phyloP scores from a whole-genome alignment of 2,329 filamentous ascomycete genomes.

The Neoascochyta sp. region DNA sequence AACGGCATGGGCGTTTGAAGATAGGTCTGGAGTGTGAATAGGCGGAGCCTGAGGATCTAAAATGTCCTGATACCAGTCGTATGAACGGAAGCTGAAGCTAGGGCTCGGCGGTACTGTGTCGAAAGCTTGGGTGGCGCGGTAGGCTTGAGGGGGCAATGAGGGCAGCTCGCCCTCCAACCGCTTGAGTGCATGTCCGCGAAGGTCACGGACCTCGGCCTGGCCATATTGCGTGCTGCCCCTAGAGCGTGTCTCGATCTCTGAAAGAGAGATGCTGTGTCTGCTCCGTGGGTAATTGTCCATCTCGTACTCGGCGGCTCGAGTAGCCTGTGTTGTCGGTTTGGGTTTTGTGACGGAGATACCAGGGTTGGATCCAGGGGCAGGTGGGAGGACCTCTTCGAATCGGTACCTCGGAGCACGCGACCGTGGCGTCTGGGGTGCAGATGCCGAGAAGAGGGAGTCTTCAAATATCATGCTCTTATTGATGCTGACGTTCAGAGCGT shows the following conservation, averaged over 20 bases:
- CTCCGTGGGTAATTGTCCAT: conserved; percentile 14
- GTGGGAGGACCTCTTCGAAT: conserved; percentile 24
- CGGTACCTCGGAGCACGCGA: conserved; percentile 19
- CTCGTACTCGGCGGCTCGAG: conserved; percentile 16
- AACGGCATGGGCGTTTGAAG: too few species aligned
- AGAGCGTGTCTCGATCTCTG: conserved; percentile 4
- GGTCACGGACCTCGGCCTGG: conserved; percentile 3
- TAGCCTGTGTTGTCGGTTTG: conserved; percentile 2
- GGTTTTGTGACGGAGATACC: conserved; percentile 7
- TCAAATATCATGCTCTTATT: conserved; percentile 30
- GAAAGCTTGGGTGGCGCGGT: too few species aligned
- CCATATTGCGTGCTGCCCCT: conserved; percentile 5
- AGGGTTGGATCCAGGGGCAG: conserved; percentile 8
- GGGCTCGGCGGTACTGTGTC: conserved; percentile 21
- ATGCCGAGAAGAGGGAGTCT: conserved; percentile 19
- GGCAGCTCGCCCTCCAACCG: conserved; percentile 13
- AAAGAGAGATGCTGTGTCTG: conserved; percentile 3
- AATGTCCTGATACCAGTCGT: conserved; percentile 29
- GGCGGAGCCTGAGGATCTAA: too few species aligned
- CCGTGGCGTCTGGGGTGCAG: conserved; percentile 9
- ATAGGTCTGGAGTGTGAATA: too few species aligned
- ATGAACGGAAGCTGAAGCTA: conserved; percentile 22
- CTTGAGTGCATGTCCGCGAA: conserved; percentile 10
- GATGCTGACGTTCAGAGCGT: conserved; percentile 26
- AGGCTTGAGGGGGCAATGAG: too few species aligned